A percentile compares a stretch with the other conserved stretches of the same genome.
These are phyloP conservation scores for Backusella macrospora DNA, from an alignment of 192 early-diverging fungal species.

Conservation along the genomic window DNA sequence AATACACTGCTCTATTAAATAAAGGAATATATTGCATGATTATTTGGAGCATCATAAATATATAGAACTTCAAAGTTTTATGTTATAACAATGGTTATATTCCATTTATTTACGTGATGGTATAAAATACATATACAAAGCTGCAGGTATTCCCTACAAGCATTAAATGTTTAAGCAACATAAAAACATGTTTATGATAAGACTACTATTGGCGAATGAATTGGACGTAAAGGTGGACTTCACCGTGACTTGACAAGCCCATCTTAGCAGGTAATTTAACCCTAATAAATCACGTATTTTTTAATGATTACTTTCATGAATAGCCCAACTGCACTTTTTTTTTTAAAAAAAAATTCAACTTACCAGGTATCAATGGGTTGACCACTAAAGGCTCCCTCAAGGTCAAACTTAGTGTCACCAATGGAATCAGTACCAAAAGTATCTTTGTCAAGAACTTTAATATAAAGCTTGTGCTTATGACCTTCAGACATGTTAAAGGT, in stretches of 20 bases:
- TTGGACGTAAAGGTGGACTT: constrained; percentile 24
- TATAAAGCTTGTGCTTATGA: constrained; percentile 10
- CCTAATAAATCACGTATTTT: constrained; percentile 6
- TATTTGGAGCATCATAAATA: no score
- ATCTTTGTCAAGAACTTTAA: constrained; percentile 38
- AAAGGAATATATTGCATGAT: no score
- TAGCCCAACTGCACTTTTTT: background rate
- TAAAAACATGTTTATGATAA: background rate
- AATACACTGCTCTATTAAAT: no score
- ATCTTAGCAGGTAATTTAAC: constrained; percentile 31
- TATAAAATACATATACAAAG: constrained; percentile 4
- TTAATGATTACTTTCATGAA: background rate
- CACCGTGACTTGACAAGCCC: constrained; percentile 22
- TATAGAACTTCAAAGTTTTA: no score
- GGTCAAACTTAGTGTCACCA: constrained; percentile 26
- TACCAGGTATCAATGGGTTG: constrained; percentile 18
- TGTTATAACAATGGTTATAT: background rate
- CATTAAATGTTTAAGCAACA: background rate
- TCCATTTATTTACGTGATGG: background rate
- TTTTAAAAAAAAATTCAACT: background rate
- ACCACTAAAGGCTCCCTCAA: constrained; percentile 14
- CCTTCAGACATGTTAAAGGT: constrained; percentile 26
- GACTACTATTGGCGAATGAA: background rate
- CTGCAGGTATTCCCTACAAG: background rate
- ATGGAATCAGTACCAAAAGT: constrained; percentile 23